Evolutionary conservation across 805 yeast genomes (phyloP), one percentile per base, ranked within the genome.

Genomic region (Candida jianshihensis): DNA sequence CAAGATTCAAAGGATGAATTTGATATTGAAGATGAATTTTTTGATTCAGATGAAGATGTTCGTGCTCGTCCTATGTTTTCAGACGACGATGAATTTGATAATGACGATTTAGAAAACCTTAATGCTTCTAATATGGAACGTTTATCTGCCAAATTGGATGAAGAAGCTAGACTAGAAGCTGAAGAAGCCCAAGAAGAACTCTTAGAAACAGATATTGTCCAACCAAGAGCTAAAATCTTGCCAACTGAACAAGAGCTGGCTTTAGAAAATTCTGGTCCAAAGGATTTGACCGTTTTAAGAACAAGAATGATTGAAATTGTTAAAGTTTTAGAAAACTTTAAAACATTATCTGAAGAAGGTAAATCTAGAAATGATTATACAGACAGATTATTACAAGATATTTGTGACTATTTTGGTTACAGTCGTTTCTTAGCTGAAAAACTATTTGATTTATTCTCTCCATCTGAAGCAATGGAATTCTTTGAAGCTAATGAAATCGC

Each of bases 401-500:
- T 92, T 28, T 81, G 94, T 57, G 84, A 80, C 53, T 92, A 92
- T 66, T 92, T 90, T 57, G 97, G 98, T 13, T 92, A 92, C 64
- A 74, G 89, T 12, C 84, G 80, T 49, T 87, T 82, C 58, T 72
- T 92, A 53, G 98, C 98, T 25, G 96, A 89, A 57, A 90, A 92
- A 63, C 71, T 90, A 40, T 92, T 89, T 69, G 78, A 89, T 51
- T 68, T 92, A 42, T 92, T 92, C 58, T 76, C 94, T 15, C 97
- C 97, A 27, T 72, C 92, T 10, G 99, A 92, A 67, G 97, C 98
- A 12, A 75, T 92, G 73, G 99, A 92, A 62, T 92, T 92, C 56
- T 92, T 92, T 51, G 99, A 92, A 68, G 97, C 98, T 25, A 92
- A 92, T 63, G 99, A 92, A 66, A 85, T 90, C 38, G 83, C 95